Evolutionary conservation across 202 grass and related monocot species (phyloP), one percentile per base, ranked within the genome.

Genomic region (Elaeis oleifera): DNA sequence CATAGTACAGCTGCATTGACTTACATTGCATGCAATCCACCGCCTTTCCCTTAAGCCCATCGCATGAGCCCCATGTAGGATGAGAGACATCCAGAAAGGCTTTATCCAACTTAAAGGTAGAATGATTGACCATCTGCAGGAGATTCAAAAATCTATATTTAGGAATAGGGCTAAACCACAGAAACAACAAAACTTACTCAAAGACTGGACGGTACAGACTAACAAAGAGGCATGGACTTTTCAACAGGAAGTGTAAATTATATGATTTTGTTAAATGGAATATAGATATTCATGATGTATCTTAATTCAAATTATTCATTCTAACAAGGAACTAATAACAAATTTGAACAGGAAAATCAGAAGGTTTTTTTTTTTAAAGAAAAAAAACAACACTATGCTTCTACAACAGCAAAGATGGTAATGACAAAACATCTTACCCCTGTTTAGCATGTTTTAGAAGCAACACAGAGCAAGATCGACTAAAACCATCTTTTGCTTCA

Each of bases 1-100:
- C 15, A 48, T 13, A 13, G 36, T 13, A 14, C 9, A 14, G 11
- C 36, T 13, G 36, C 36, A 14, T 62, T 65, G 57, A 64, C 61
- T 52, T 95, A 95, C 91, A 81, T 96, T 88, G 74, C 76, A 69
- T 62, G 87, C 78, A 64, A 96, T 59, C 91, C 91, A 90, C 19
- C 79, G 67, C 71, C 76, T 83, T 69, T 96, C 87, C 74, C 84
- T 90, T 77, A 90, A 74, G 60, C 91, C 91, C 78, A 96, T 81
- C 16, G 55, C 79, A 63, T 63, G 76, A 39, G 76, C 84, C 52
- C 87, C 91, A 71, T 63, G 58, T 57, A 84, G 81, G 50, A 96
- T 71, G 63, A 96, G 74, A 76, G 59, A 76, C 20, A 74, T 64
- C 91, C 91, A 96, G 57, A 96, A 96, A 61, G 74, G 75, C 61